Conservation (phyloP, 1,284 basidiomycete species). For the Sanghuangporus weigelae region DNA sequence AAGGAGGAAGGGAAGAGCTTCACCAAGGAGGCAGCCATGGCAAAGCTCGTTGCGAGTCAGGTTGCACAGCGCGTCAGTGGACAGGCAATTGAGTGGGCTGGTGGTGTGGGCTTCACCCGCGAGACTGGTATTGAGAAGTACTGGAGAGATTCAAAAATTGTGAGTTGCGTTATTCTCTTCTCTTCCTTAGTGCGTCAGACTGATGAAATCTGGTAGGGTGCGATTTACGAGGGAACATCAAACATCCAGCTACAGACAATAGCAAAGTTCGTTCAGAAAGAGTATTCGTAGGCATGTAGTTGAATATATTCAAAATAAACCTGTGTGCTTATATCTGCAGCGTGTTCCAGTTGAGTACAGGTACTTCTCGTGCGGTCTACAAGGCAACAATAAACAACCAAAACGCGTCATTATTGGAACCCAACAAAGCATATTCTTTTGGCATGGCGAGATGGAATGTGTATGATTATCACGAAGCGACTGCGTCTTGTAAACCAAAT, state of each 20-base stretch:
- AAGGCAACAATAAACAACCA: no score
- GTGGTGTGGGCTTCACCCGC: conserved; percentile 91
- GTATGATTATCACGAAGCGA: no score
- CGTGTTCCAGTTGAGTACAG: background rate
- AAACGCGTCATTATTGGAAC: no score
- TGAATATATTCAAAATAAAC: background rate
- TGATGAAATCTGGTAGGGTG: conserved; percentile 46
- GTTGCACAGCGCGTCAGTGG: conserved; percentile 89
- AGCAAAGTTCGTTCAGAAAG: conserved; percentile 84
- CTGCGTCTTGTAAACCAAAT: no score
- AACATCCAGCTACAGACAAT: conserved; percentile 98
- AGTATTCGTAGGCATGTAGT: conserved; percentile 45
- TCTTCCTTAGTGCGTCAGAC: background rate
- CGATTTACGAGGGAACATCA: conserved; percentile 93
- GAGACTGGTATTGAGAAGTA: conserved; percentile 94
- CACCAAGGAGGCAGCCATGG: conserved; percentile 95
- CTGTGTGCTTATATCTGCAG: background rate
- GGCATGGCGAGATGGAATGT: no score
- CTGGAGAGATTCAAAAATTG: conserved; percentile 94
- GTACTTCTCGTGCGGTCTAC: background rate
- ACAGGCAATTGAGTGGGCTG: conserved; percentile 93
- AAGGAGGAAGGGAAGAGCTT: conserved; percentile 90
- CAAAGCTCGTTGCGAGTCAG: conserved; percentile 86
- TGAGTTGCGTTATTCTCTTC: conserved; percentile 35
- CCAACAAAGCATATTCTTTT: no score